phyloP scores from a whole-genome alignment of 495 filamentous ascomycete genomes.

The Aspergillus indologenus region DNA sequence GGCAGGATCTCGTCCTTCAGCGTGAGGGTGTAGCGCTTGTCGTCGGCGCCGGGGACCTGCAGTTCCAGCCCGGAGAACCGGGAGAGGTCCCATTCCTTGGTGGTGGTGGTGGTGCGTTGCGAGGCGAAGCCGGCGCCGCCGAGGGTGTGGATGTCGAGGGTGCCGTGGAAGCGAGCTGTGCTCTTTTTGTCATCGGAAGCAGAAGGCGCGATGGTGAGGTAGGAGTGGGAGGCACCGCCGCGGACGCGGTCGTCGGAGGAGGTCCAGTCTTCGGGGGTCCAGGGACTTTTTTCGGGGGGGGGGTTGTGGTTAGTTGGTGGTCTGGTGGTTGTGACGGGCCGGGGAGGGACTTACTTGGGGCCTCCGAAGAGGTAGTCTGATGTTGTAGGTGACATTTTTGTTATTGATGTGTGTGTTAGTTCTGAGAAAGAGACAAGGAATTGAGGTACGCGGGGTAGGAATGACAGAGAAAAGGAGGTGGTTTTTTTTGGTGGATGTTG shows the following conservation, averaged over 20 bases:
- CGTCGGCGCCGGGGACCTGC: conserved; percentile 31
- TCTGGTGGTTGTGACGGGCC: background rate
- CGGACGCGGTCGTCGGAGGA: conserved; percentile 70
- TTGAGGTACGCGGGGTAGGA: no score
- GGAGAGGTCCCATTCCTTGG: conserved; percentile 53
- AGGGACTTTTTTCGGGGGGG: conserved; percentile 27
- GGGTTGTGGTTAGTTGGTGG: background rate
- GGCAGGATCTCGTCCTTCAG: conserved; percentile 64
- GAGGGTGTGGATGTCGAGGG: conserved; percentile 68
- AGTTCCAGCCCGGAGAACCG: conserved; percentile 54
- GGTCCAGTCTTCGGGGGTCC: conserved; percentile 60
- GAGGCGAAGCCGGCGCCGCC: conserved; percentile 82
- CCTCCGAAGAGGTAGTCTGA: conserved; percentile 16
- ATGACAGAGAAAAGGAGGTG: background rate
- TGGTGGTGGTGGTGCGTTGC: conserved; percentile 60
- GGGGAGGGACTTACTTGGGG: background rate
- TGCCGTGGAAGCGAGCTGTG: conserved; percentile 56
- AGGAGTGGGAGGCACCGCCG: conserved; percentile 63
- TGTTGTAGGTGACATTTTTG: background rate
- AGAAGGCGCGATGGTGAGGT: conserved; percentile 36
- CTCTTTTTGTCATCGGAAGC: conserved; percentile 9
- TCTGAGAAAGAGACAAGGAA: background rate
- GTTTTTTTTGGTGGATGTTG: background rate
- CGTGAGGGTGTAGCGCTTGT: conserved; percentile 66
- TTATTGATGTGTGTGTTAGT: background rate